Evolutionary conservation across 2,329 filamentous ascomycete genomes (phyloP).

Genomic region (Chaetomium sp.): DNA sequence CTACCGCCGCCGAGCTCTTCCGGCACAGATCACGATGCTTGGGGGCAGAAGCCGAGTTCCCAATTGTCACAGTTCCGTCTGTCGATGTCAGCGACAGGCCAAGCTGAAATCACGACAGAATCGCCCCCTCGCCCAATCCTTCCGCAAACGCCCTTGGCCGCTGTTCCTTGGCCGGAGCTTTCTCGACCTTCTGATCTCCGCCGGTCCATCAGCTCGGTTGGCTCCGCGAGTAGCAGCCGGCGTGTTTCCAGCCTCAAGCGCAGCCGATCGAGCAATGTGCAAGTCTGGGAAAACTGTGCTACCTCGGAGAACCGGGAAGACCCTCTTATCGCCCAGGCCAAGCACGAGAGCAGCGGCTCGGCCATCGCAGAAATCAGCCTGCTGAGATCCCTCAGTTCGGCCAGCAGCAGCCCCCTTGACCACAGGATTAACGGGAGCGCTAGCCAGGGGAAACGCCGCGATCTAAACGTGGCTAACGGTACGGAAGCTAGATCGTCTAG

Average conservation of each 20-base stretch:
- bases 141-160: slow-evolving; percentile 33
- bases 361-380: slow-evolving; percentile 77
- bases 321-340: slow-evolving; percentile 71
- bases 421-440: slow-evolving; percentile 51
- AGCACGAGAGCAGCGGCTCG: slow-evolving; percentile 71
- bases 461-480: slow-evolving; percentile 31
- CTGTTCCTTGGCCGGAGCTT: not conserved
- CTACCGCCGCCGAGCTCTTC: slow-evolving; percentile 34
- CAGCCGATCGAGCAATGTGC: slow-evolving; percentile 77
- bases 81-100: slow-evolving; percentile 80
- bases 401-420: slow-evolving; percentile 38
- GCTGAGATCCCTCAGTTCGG: slow-evolving; percentile 62
- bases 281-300: slow-evolving; percentile 87
- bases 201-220: slow-evolving; percentile 64
- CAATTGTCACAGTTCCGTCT: slow-evolving; percentile 61
- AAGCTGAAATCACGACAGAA: slow-evolving; percentile 71
- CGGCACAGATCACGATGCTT: slow-evolving; percentile 24
- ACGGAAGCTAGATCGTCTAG: slow-evolving; percentile 26
- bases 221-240: slow-evolving; percentile 38
- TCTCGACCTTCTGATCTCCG: not conserved
- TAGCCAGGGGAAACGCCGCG: slow-evolving; percentile 54
- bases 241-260: slow-evolving; percentile 47
- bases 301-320: slow-evolving; percentile 69
- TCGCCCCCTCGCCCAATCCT: slow-evolving; percentile 59
- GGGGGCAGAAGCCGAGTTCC: slow-evolving; percentile 27